Conservation (phyloP, 2,329 filamentous ascomycete genomes). For the Stylonectria norvegica region DNA sequence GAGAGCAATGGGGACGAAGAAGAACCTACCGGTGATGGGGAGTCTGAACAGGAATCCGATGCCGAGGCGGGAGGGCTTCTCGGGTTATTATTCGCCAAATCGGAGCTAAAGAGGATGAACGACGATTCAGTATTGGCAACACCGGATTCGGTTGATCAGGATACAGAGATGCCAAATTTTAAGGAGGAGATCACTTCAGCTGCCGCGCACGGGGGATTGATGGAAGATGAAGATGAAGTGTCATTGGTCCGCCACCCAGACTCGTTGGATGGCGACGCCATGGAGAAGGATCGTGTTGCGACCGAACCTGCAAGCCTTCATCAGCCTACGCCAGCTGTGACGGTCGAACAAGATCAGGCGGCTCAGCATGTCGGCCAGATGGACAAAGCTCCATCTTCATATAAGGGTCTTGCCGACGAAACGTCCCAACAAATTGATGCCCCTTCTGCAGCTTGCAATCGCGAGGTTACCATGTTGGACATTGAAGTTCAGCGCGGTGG, state of each 20-base stretch:
- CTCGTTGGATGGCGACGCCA: constrained; percentile 12
- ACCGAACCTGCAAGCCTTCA: background rate
- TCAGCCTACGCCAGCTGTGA: no score
- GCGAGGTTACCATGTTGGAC: constrained; percentile 34
- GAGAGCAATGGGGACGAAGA: constrained; percentile 42
- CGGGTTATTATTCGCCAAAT: constrained; percentile 57
- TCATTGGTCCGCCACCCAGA: constrained; percentile 32
- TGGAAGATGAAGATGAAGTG: constrained; percentile 34
- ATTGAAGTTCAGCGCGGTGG: constrained; percentile 18
- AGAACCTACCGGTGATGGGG: constrained; percentile 42
- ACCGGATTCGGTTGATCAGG: constrained; percentile 18
- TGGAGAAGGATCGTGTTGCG: background rate
- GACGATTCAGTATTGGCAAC: constrained; percentile 31
- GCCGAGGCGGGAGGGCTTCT: constrained; percentile 48
- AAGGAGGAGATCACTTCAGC: constrained; percentile 6
- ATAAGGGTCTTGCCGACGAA: no score
- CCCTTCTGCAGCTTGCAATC: no score
- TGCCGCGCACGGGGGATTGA: background rate
- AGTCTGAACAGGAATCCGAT: constrained; percentile 42
- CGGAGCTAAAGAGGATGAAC: constrained; percentile 53
- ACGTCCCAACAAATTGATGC: no score
- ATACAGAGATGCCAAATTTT: constrained; percentile 23
- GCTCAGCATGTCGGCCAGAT: no score
- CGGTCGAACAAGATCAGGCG: constrained; percentile 11
- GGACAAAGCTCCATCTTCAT: no score